These are phyloP conservation scores for Hansenula lynferdii DNA, from an alignment of 1,139 yeast species.

Conservation along the genomic window DNA sequence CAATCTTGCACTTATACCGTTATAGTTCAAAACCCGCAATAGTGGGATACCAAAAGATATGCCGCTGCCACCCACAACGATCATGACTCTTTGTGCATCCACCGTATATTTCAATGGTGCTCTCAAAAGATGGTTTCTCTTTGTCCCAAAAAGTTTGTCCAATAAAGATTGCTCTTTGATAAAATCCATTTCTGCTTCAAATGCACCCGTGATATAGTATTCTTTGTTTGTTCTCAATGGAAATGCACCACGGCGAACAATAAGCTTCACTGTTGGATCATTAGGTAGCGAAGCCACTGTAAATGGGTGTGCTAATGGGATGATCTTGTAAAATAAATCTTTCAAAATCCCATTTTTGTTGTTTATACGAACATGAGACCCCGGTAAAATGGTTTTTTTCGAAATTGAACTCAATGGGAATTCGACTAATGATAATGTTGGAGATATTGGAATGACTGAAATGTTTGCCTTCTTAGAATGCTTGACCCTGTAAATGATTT, in stretches of 20 bases:
- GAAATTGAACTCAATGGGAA: constrained; percentile 31
- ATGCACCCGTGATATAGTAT: constrained; percentile 71
- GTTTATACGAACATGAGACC: constrained; percentile 51
- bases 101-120: constrained; percentile 26
- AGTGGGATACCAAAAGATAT: constrained; percentile 73
- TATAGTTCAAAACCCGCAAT: constrained; percentile 63
- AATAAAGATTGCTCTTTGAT: constrained; percentile 16
- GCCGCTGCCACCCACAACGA: constrained; percentile 89
- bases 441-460: constrained; percentile 40
- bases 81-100: constrained; percentile 44
- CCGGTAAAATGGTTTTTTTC: constrained; percentile 35
- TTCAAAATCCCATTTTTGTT: constrained; percentile 27
- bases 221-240: constrained; percentile 42
- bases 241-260: constrained; percentile 66
- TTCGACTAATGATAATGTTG: constrained; percentile 39
- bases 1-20: constrained; percentile 72
- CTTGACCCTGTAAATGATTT: constrained; percentile 31
- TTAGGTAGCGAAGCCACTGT: constrained; percentile 72
- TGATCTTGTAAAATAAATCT: constrained; percentile 27
- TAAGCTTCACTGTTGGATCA: constrained; percentile 34
- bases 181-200: constrained; percentile 53
- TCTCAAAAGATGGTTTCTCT: background rate
- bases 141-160: constrained; percentile 5
- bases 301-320: constrained; percentile 67
- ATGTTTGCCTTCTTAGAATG: constrained; percentile 32